These are phyloP conservation scores for Suillus paluster DNA, from an alignment of 768 basidiomycete species.

Conservation along the genomic window DNA sequence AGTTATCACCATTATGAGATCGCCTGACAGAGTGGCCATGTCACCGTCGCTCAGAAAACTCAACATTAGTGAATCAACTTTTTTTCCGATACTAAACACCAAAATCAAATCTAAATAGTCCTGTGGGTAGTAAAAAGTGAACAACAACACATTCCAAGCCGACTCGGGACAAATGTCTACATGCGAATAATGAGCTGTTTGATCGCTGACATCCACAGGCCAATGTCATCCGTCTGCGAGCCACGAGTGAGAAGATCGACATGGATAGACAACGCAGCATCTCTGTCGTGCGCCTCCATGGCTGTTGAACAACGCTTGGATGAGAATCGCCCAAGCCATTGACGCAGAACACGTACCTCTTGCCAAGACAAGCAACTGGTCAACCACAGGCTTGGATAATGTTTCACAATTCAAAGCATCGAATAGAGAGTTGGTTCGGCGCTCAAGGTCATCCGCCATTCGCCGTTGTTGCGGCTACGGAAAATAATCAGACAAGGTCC, in stretches of 20 bases:
- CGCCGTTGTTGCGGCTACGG: slow-evolving; percentile 82
- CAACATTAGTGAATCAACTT: not conserved
- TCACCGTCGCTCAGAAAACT: not conserved
- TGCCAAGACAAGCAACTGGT: slow-evolving; percentile 70
- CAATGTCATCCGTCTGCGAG: slow-evolving; percentile 82
- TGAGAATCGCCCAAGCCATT: not conserved
- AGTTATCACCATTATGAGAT: not conserved
- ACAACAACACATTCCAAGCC: not conserved
- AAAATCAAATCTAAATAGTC: slow-evolving; percentile 9
- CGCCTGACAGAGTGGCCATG: no score
- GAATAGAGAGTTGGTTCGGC: slow-evolving; percentile 83
- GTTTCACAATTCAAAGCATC: slow-evolving; percentile 93
- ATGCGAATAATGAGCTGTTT: slow-evolving; percentile 85
- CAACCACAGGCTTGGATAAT: slow-evolving; percentile 69
- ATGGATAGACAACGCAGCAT: slow-evolving; percentile 80
- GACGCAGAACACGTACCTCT: slow-evolving; percentile 56
- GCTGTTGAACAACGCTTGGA: slow-evolving; percentile 48
- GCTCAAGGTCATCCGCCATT: slow-evolving; percentile 84
- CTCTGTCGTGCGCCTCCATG: slow-evolving; percentile 79
- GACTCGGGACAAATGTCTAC: slow-evolving; percentile 28
- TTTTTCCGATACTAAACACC: not conserved
- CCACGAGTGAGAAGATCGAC: slow-evolving; percentile 83
- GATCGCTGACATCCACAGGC: slow-evolving; percentile 85
- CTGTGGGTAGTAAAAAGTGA: slow-evolving; percentile 3
- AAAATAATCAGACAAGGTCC: not conserved